These are phyloP conservation scores for Saccharomyces jurei DNA, from an alignment of 805 yeast genomes.

Conservation along the genomic window DNA sequence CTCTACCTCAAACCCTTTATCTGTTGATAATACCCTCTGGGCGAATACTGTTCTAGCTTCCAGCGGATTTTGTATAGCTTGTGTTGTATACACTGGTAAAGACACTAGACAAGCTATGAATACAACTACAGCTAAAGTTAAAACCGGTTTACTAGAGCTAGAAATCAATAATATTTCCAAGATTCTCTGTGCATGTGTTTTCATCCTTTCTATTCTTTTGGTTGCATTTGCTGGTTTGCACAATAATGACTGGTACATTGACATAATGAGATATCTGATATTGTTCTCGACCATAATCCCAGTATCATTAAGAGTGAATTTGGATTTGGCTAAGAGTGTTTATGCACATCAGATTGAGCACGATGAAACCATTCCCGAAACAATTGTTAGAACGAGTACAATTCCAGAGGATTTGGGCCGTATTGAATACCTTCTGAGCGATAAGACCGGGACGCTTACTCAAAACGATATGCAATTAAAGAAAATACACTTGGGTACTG, in stretches of 20 bases:
- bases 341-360: conserved; percentile 93
- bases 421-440: conserved; percentile 83
- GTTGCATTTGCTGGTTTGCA: conserved; percentile 77
- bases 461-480: conserved; percentile 97
- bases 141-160: conserved; percentile 80
- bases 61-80: conserved; percentile 75
- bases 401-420: conserved; percentile 97
- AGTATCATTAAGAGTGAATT: conserved; percentile 85
- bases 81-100: conserved; percentile 80
- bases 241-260: conserved; percentile 71
- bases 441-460: conserved; percentile 95
- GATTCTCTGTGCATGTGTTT: conserved; percentile 79
- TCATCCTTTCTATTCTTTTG: conserved; percentile 62
- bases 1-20: conserved; percentile 50
- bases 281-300: conserved; percentile 93
- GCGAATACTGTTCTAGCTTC: conserved; percentile 96
- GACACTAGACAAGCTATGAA: conserved; percentile 95
- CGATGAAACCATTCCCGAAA: conserved; percentile 70
- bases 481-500: conserved; percentile 85
- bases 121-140: conserved; percentile 78
- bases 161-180: conserved; percentile 87
- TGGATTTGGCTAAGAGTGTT: conserved; percentile 92
- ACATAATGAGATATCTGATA: conserved; percentile 82
- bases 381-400: conserved; percentile 93
- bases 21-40: conserved; percentile 93